A percentile compares a stretch with the other conserved stretches of the same genome.
phyloP scores from a whole-genome alignment of 208 protist species.

The Trichomonas vaginalis region DNA sequence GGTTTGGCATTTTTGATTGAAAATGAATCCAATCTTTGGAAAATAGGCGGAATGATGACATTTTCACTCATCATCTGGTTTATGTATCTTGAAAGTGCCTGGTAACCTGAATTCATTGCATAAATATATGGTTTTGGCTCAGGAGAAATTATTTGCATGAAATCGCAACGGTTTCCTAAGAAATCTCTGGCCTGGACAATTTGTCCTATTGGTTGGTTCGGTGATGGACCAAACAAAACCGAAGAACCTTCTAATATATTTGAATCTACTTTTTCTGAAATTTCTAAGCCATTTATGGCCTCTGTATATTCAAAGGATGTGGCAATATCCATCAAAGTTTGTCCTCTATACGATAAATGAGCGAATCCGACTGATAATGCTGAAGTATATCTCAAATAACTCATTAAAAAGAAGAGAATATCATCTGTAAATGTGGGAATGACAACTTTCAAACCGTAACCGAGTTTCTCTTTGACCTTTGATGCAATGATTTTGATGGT shows the following conservation, averaged over 20 bases:
- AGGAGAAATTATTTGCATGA: background rate
- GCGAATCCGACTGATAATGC: background rate
- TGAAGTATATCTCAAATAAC: background rate
- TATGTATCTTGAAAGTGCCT: background rate
- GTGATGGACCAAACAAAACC: background rate
- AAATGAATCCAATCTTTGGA: background rate
- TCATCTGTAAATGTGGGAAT: background rate
- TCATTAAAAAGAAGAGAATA: background rate
- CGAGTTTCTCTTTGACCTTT: background rate
- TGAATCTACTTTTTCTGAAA: background rate
- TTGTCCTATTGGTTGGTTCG: background rate
- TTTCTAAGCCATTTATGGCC: too few relatives aligned
- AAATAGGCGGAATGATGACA: background rate
- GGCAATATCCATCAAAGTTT: background rate
- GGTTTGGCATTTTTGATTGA: background rate
- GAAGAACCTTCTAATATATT: background rate
- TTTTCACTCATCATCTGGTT: background rate
- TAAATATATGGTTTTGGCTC: background rate
- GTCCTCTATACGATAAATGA: background rate
- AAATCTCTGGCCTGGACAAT: background rate
- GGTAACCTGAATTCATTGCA: background rate
- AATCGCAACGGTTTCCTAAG: background rate
- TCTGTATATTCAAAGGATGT: background rate
- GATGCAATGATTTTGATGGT: background rate
- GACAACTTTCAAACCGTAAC: background rate